Conservation (phyloP, 148 eudicot species). For the Rhododendron griersonianum region DNA sequence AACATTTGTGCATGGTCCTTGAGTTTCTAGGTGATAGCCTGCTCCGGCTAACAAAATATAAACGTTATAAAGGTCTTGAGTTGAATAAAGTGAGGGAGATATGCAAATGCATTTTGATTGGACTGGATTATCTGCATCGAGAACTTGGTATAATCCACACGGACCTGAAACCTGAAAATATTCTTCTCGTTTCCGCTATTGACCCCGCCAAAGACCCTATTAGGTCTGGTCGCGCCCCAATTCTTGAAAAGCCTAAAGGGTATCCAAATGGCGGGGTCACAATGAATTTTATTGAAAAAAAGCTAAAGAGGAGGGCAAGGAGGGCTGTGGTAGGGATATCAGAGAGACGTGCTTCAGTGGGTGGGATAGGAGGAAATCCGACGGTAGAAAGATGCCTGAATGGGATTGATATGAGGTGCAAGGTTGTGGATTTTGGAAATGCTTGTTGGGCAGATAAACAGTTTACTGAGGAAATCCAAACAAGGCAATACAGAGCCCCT, state of each 20-base stretch:
- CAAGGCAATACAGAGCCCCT: constrained; percentile 96
- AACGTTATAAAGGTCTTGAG: constrained; percentile 73
- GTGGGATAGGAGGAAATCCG: constrained; percentile 35
- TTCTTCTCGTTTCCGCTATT: constrained; percentile 78
- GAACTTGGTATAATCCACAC: constrained; percentile 79
- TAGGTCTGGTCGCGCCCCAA: constrained; percentile 63
- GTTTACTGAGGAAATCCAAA: constrained; percentile 83
- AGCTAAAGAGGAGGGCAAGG: constrained; percentile 82
- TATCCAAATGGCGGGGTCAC: constrained; percentile 51
- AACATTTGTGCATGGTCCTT: constrained; percentile 90
- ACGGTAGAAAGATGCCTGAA: constrained; percentile 60
- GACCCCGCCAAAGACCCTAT: constrained; percentile 84
- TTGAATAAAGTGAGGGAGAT: constrained; percentile 82
- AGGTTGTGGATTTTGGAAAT: constrained; percentile 93
- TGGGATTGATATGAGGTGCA: constrained; percentile 76
- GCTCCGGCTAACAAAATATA: constrained; percentile 70
- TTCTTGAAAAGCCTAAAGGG: constrained; percentile 89
- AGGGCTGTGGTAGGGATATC: constrained; percentile 88
- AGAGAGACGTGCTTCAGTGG: constrained; percentile 57
- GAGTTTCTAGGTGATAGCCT: constrained; percentile 97
- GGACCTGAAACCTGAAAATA: constrained; percentile 91
- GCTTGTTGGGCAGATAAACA: constrained; percentile 87
- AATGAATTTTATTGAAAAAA: constrained; percentile 60
- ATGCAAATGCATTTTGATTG: constrained; percentile 79
- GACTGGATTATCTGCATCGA: constrained; percentile 86